Conservation (phyloP, 75 land plant species). For the Selaginella tamariscina region DNA sequence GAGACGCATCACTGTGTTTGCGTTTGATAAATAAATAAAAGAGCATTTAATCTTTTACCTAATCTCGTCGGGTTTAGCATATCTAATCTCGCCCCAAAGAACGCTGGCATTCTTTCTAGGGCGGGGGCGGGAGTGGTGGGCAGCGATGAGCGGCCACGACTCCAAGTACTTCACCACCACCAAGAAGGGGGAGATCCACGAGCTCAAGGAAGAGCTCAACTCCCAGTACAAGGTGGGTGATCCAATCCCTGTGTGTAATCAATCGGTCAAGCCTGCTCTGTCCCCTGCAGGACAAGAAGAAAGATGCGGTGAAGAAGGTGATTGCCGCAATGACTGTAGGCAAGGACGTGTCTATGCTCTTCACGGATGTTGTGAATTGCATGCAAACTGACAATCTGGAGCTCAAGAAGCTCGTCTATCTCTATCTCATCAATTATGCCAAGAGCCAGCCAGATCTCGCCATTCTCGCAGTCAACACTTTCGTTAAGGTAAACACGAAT, state of each 20-base stretch:
- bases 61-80: too few relatives aligned
- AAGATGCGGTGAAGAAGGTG: slow-evolving; percentile 99
- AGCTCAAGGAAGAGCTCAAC: slow-evolving; percentile 99
- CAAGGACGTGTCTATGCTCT: slow-evolving; percentile 95
- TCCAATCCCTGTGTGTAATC: background rate
- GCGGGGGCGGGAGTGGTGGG: background rate
- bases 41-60: too few relatives aligned
- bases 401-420: slow-evolving; percentile 94
- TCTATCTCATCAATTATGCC: slow-evolving; percentile 99
- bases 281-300: slow-evolving; percentile 80
- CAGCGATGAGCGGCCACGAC: slow-evolving; percentile 91
- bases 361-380: slow-evolving; percentile 99
- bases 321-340: slow-evolving; percentile 99
- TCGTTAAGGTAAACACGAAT: slow-evolving; percentile 85
- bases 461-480: slow-evolving; percentile 97
- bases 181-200: slow-evolving; percentile 99
- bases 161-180: slow-evolving; percentile 99
- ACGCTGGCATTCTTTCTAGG: background rate
- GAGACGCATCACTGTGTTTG: too few relatives aligned
- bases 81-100: too few relatives aligned
- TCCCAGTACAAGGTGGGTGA: slow-evolving; percentile 89
- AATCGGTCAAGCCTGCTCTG: background rate
- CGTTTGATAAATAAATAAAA: too few relatives aligned
- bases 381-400: slow-evolving; percentile 99
- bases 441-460: slow-evolving; percentile 99